Conservation (phyloP, 75 land plant genomes). For the Cupressus sempervirens region DNA sequence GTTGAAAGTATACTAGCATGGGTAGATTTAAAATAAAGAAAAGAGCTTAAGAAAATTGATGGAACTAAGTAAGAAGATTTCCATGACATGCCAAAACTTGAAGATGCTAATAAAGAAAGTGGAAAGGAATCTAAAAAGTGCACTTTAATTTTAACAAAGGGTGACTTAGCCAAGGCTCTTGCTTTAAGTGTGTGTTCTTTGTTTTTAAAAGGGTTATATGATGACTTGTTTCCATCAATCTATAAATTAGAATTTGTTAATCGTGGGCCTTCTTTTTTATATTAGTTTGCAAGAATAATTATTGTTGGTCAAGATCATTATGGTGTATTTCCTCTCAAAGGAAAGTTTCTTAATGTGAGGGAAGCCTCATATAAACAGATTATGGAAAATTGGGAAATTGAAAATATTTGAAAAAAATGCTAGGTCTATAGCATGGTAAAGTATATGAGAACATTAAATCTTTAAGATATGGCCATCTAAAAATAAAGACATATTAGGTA, state of each 20-base stretch:
- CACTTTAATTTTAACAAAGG: conserved; percentile 94
- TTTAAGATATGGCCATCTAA: conserved; percentile 92
- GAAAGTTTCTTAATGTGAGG: conserved; percentile 91
- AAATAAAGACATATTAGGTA: conserved; percentile 99
- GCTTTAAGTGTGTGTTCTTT: conserved; percentile 55
- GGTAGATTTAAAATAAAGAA: conserved; percentile 96
- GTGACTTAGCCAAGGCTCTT: conserved; percentile 98
- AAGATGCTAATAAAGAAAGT: conserved; percentile 97
- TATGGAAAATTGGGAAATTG: conserved; percentile 80
- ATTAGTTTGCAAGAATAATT: conserved; percentile 85
- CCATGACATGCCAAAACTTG: conserved; percentile 71
- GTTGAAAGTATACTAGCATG: conserved; percentile 81
- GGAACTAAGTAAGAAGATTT: conserved; percentile 68
- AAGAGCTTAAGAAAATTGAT: conserved; percentile 95
- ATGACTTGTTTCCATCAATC: background rate
- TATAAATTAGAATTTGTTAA: background rate
- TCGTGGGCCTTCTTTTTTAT: background rate
- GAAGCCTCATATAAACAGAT: conserved; percentile 84
- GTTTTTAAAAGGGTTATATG: background rate
- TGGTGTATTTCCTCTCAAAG: conserved; percentile 92
- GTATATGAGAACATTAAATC: conserved; percentile 68
- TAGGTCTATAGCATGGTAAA: conserved; percentile 90
- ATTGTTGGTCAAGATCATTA: conserved; percentile 88
- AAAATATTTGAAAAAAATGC: conserved; percentile 75
- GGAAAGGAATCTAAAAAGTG: conserved; percentile 82